These are phyloP conservation scores for Fusarium papillatum DNA, from an alignment of 2,329 filamentous ascomycete species.

Conservation along the genomic window DNA sequence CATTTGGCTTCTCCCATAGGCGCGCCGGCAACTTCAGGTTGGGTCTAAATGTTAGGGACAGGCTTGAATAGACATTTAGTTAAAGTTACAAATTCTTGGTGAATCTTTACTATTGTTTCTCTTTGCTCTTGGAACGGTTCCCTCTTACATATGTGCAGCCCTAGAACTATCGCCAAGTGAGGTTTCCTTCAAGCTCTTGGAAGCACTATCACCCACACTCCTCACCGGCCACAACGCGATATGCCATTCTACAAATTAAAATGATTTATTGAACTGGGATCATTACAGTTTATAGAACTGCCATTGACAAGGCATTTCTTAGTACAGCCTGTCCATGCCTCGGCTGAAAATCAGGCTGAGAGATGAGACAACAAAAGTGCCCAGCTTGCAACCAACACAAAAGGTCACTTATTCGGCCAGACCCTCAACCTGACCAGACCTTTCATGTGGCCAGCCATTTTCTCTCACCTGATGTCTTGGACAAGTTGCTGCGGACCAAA, in stretches of 20 bases:
- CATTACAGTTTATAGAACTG: neutral
- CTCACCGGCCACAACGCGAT: neutral
- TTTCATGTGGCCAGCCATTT: neutral
- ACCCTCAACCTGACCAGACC: neutral
- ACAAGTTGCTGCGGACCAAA: constrained; percentile 1
- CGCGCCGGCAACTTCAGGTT: neutral
- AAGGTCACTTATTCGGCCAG: neutral
- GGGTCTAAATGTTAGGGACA: neutral
- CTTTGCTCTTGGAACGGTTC: no score
- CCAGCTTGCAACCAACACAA: neutral
- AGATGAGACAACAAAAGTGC: neutral
- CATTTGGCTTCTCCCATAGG: neutral
- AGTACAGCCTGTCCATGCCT: neutral
- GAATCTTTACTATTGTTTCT: no score
- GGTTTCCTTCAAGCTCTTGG: no score
- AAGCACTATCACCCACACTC: neutral
- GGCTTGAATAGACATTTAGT: neutral
- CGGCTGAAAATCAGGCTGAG: neutral
- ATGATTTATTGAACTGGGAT: neutral
- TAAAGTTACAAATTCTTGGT: no score
- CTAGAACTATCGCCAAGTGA: no score
- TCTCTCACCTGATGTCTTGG: neutral
- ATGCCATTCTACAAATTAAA: neutral
- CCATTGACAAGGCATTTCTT: neutral
- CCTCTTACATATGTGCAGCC: no score